Conservation (phyloP, 2,329 filamentous ascomycete genomes). For the Arthrocladium fulminans region DNA sequence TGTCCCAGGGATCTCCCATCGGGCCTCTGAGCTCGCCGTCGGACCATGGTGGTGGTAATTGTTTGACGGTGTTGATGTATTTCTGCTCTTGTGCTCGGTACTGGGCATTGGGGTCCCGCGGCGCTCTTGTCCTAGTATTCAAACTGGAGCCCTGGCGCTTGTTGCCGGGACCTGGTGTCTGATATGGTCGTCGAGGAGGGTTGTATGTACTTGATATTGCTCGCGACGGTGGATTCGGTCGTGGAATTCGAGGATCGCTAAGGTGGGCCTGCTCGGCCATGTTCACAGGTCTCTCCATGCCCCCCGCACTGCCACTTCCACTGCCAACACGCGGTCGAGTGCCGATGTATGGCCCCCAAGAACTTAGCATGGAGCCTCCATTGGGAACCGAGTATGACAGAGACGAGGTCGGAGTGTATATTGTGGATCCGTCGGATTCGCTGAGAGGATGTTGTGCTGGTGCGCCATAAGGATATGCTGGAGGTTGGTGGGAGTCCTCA, state of each 20-base stretch:
- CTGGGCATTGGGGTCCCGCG: constrained; percentile 60
- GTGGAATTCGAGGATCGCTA: constrained; percentile 45
- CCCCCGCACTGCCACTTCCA: constrained; percentile 33
- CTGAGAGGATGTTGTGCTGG: constrained; percentile 23
- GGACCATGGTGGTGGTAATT: constrained; percentile 71
- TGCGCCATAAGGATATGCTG: constrained; percentile 27
- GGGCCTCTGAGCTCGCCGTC: constrained; percentile 55
- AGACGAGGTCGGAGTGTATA: constrained; percentile 24
- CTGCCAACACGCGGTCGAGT: constrained; percentile 37
- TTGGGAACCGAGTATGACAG: constrained; percentile 13
- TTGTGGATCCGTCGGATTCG: constrained; percentile 23
- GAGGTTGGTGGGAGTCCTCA: constrained; percentile 17
- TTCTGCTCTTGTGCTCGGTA: constrained; percentile 84
- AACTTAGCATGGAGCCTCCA: constrained; percentile 25
- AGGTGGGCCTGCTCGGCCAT: constrained; percentile 6
- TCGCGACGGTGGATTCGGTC: constrained; percentile 59
- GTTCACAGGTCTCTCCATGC: constrained; percentile 25
- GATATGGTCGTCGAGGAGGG: constrained; percentile 45
- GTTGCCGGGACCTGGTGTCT: constrained; percentile 33
- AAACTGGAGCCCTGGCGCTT: constrained; percentile 50
- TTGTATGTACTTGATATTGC: constrained; percentile 76
- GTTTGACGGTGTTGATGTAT: constrained; percentile 83
- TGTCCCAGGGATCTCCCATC: constrained; percentile 62
- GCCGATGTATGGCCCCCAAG: constrained; percentile 31
- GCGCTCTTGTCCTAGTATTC: constrained; percentile 42